Percentiles rank a stretch among this genome's conserved stretches.
Evolutionary conservation across 2,329 filamentous ascomycete species (phyloP).

Genomic region (Hypoxylon sp.): DNA sequence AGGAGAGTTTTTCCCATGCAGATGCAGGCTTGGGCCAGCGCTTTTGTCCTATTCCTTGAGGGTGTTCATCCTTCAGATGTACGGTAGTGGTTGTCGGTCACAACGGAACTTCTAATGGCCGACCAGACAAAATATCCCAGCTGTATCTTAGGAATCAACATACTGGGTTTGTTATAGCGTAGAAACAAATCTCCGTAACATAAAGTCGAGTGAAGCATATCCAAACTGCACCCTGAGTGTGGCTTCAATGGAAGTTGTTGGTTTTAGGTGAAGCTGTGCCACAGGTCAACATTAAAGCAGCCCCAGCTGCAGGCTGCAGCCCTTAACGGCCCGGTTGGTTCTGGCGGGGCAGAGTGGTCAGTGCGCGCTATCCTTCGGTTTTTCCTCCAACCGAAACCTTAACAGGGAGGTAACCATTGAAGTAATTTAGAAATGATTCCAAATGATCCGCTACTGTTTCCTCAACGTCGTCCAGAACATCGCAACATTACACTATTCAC

Average conservation of each 20-base stretch:
- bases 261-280: slow-evolving; percentile 25
- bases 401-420: not conserved
- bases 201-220: not conserved
- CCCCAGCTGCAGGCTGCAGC: too few species aligned
- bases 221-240: not conserved
- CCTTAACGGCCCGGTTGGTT: not conserved
- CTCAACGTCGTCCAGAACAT: not conserved
- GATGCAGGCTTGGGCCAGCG: not conserved
- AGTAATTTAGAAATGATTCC: slow-evolving; percentile 2
- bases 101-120: not conserved
- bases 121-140: slow-evolving; percentile 15
- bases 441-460: slow-evolving; percentile 5
- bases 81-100: not conserved
- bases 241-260: slow-evolving; percentile 11
- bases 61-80: slow-evolving; percentile 23
- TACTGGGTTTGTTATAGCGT: slow-evolving; percentile 16
- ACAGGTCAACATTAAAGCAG: not conserved
- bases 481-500: not conserved
- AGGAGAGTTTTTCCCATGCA: not conserved
- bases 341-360: not conserved
- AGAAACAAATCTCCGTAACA: not conserved
- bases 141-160: slow-evolving; percentile 21
- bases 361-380: not conserved
- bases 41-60: slow-evolving; percentile 4
- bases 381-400: not conserved